Conservation (phyloP, 345 rosid species). For the Eucalyptus albens region DNA sequence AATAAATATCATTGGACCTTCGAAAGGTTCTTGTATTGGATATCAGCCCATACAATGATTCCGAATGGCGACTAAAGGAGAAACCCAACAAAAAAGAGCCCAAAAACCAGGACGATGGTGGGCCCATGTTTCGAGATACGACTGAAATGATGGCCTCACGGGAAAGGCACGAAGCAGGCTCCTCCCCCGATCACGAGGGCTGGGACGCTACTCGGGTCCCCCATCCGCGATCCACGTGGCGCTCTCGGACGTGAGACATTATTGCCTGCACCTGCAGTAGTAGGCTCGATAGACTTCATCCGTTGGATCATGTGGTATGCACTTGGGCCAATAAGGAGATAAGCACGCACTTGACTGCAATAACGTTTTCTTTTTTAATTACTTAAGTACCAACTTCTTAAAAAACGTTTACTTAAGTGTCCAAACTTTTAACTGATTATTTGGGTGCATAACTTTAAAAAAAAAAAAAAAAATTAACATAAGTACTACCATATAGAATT, state of each 20-base stretch:
- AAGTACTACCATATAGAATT: neutral
- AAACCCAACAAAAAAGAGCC: neutral
- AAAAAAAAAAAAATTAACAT: neutral
- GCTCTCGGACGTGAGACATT: neutral
- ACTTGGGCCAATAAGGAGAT: no score
- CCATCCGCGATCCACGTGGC: neutral
- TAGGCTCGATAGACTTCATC: neutral
- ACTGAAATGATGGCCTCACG: neutral
- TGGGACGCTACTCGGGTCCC: neutral
- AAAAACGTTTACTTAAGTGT: no score
- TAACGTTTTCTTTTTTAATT: no score
- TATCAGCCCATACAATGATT: neutral
- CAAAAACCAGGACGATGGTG: neutral
- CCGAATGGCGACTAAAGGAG: neutral
- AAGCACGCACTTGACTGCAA: accelerated
- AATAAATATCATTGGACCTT: neutral
- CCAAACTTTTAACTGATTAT: no score
- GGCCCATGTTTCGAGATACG: neutral
- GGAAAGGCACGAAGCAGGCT: neutral
- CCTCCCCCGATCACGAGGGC: neutral
- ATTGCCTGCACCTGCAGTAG: neutral
- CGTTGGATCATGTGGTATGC: neutral
- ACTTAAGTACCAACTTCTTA: neutral
- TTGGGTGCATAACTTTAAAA: no score
- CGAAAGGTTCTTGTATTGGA: neutral